Base-by-base conservation (phyloP, 176 grass and related monocot genomes). In the Melocanna baccifera region DNA sequence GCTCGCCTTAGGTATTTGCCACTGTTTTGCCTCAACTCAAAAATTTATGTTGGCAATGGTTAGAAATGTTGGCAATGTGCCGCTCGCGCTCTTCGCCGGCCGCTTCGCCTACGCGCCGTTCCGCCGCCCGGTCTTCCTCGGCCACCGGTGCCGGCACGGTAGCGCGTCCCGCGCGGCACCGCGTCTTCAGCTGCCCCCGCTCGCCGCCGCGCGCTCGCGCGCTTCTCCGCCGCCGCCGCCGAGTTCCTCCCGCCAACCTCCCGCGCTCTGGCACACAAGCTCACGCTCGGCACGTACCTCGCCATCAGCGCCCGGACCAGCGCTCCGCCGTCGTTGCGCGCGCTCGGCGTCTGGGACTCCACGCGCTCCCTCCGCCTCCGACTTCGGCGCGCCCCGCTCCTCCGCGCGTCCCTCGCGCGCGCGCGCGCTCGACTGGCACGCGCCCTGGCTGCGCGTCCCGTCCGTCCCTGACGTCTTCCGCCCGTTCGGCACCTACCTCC, bases 231-330 rank as follows among this genome's bases (percentile, higher is more conserved):
- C 1, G 64, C 75, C 20, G 68, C 73, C 34, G 59, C 78, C 14
- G 90, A 94, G 79, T 92, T 94, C 88, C 85, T 92, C 50, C 93
- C 2, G 37, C 88, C 51, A 90, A 94, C 88, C 90, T 94, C 76
- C 86, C 0, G n/a, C 83, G 12, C 90, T 95, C 59, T 95, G 76
- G 61, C 52, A 11, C 90, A 95, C 90, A 90, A 88, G 79, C 90
- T 88, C 71, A 92, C 93, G 6, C 81, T 92, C 79, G 88, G 87
- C 66, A 88, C 93, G 6, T 92, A 81, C 90, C 79, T 95, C 88
- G 88, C 90, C 83, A 29, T 95, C 43, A 90, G 55, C 81, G 89
- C 29, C 19, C 65, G 0, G 55, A 61, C 84, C 81, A 6, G 55
- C 29, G 9, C 65, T 30, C 52, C 85, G 9, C 47, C 79, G 64